Evolutionary conservation across 495 filamentous ascomycete genomes (phyloP), one percentile per base, ranked within the genome.

Genomic region (Penicillium atrosanguineum): DNA sequence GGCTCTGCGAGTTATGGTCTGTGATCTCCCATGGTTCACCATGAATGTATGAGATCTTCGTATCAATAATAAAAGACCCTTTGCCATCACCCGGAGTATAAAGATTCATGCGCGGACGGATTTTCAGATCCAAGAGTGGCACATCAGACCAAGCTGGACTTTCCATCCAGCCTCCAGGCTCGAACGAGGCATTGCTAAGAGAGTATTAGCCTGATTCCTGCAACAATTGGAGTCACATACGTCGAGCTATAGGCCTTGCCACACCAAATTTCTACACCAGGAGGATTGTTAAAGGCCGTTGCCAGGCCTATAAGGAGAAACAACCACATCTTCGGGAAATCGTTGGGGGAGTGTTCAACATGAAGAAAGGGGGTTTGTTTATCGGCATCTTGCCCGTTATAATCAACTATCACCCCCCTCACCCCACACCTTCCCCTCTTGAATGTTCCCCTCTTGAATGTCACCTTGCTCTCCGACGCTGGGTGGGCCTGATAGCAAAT

Each of bases 21-120:
- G 31, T n/a, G 51, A 20, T 52, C 57, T 37, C 75, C 66, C 69
- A 82, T 0, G 71, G 68, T 14, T 57, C 56, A 0, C 83, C 83
- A 34, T 69, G 61, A 48, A 68, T 76, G 44, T 74, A 70, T 3
- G 83, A 87, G 7, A 86, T 60, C 23, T 60, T 61, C 4, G 86
- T 78, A 56, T 83, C 79, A 25, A 89, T 72, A 38, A 88, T 76
- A 36, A 89, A 83, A 8, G 80, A 77, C 8, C 72, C 84, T 6
- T 57, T 52, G 6, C 26, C 50, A 59, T 88, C 85, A 36, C 60
- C 72, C n/a, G 67, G 68, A 1, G 83, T 69, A 65, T 88, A 90
- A 28, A 86, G 69, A 41, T 69, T 83, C 60, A 86, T 76, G 6
- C 83, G 79, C 5, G 85, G 81, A 26, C 78, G 73, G 50, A 88